Base-by-base conservation (phyloP, 164 flowering plant genomes). In the Platanus orientalis region DNA sequence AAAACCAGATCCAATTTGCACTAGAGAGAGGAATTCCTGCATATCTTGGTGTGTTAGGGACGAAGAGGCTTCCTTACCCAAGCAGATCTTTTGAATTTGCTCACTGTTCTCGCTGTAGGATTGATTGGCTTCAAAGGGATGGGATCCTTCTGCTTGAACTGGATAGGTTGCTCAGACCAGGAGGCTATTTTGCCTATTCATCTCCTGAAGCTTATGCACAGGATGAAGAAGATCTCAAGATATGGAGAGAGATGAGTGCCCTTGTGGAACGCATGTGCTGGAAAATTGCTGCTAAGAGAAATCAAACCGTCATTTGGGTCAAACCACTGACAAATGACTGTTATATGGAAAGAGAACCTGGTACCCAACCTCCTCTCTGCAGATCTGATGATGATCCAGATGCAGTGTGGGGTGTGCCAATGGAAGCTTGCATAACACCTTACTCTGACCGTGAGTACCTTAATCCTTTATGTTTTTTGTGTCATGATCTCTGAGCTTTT, bases 121-220 rank as follows among this genome's bases (percentile, higher is more conserved):
- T 92, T 69, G 96, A 92, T 77, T 89, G 97, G 97, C 89, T 91
- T 59, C 96, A 91, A 64, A 84, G 96, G 80, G 82, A 87, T 78
- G 97, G 94, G 19, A 80, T 89, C 48, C 94, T 91, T 70, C 92
- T 91, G 45, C 94, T 91, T 63, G 97, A 91, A 80, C 76, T 91
- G 27, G 97, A 91, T 72, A 78, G 97, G 80, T 26, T 91, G 67
- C 93, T 91, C 27, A 80, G 93, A 64, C 97, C 97, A 21, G 97
- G 97, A 63, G 97, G 97, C 58, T 89, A 91, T 73, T 91, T 91
- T 81, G 94, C 90, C 7, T 91, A 91, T 73, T 91, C 97, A 1
- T 91, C 97, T 57, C 97, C 97, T 19, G 97, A 91, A 78, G 96
- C 96, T 56, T 91, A 91, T 81, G 96, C 96, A 29, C 93, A 88